phyloP scores from a whole-genome alignment of 306 rosid species.

The Trifolium dubium region DNA sequence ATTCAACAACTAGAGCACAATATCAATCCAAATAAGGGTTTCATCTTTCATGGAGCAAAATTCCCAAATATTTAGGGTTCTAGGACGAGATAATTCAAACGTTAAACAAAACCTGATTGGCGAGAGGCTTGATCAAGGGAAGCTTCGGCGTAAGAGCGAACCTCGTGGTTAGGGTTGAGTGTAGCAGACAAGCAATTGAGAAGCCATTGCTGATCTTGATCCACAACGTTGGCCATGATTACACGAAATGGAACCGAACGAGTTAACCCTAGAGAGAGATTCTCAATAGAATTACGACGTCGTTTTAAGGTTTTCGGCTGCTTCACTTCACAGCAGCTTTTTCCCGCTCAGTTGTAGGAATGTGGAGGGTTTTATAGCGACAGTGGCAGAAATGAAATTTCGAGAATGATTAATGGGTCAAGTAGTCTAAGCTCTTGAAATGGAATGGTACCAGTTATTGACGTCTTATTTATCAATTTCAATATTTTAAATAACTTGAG shows the following conservation, averaged over 20 bases:
- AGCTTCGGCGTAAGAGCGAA: conserved; percentile 86
- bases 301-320: conserved; percentile 14
- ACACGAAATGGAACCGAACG: neutral
- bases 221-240: conserved; percentile 63
- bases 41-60: neutral
- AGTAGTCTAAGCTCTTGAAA: no score
- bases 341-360: conserved; percentile 52
- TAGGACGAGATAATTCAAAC: neutral
- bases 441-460: no score
- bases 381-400: conserved; percentile 45
- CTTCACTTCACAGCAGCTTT: conserved; percentile 20
- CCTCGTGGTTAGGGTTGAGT: conserved; percentile 87
- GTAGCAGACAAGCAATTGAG: conserved; percentile 88
- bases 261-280: conserved; percentile 42
- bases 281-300: conserved; percentile 1
- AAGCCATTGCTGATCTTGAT: conserved; percentile 94
- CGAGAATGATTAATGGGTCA: no score
- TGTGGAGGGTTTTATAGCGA: neutral
- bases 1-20: conserved; percentile 18
- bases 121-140: conserved; percentile 91
- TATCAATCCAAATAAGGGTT: conserved; percentile 9
- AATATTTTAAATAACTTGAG: no score
- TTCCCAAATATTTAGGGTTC: neutral
- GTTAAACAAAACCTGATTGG: conserved; percentile 66
- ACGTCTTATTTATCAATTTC: no score